Evolutionary conservation across 176 grass and related monocot species (phyloP), one percentile per base, ranked within the genome.

Genomic region (Pontederia paniculata): DNA sequence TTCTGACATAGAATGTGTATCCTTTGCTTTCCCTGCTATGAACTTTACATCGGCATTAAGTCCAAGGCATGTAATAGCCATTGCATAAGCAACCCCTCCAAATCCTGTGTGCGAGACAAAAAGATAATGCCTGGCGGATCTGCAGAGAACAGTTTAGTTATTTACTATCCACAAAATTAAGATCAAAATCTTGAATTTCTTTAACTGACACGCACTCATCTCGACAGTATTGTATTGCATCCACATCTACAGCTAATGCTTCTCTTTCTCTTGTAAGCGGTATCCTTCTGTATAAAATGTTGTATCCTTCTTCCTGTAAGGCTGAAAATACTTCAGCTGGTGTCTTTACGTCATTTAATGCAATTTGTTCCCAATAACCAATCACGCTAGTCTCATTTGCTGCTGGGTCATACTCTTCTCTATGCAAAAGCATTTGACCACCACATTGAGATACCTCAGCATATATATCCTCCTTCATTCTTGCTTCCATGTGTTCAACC

Each of bases 391-490:
- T 79, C 74, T 82, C 69, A 46, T 77, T 77, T 48, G 80, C 76
- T 52, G 62, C 31, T 44, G 73, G 52, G 45, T 84, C 82, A 55
- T 72, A 69, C 72, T 90, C 86, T 78, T 97, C 83, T 70, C 77
- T 56, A 81, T 97, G 93, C 61, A 97, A 71, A 57, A 97, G 86
- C 67, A 97, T 80, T 48, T 58, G 86, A 48, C 86, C 86, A 68
- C 75, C 69, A 60, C 79, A 80, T 28, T 88, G 80, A 58, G 74
- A 78, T 61, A 88, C 43, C 82, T 97, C 93, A 20, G 80, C 72
- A 62, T 88, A 65, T 81, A 97, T 82, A 73, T 97, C 93, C 58
- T 97, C 93, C 71, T 91, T 97, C 84, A 97, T 79, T 69, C 93
- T 84, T 63, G 74, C 51, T 58, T 97, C 93, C 76, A 91, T 80